Evolutionary conservation across 2,329 filamentous ascomycete genomes (phyloP).

Genomic region (Capronia epimyces): DNA sequence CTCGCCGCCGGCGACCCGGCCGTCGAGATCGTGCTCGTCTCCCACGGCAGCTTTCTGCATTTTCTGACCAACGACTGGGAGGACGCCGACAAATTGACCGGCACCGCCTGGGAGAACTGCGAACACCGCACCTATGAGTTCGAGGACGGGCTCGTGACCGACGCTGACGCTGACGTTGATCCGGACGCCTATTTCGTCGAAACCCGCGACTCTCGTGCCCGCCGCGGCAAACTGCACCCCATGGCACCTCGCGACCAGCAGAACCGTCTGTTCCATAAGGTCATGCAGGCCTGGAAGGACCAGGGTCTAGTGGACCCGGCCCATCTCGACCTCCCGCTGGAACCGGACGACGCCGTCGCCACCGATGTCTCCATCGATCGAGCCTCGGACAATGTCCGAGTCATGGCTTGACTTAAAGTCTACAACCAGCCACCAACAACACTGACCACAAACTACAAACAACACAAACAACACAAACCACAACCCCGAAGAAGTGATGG

Average conservation of each 20-base stretch:
- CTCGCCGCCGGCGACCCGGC: conserved; percentile 51
- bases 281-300: conserved; percentile 41
- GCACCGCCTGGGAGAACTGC: conserved; percentile 67
- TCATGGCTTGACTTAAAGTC: no score
- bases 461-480: no score
- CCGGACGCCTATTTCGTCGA: conserved; percentile 41
- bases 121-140: conserved; percentile 67
- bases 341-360: no score
- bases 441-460: no score
- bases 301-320: conserved; percentile 32
- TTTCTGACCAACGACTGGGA: conserved; percentile 79
- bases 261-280: conserved; percentile 36
- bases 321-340: not conserved
- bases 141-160: conserved; percentile 31
- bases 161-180: conserved; percentile 39
- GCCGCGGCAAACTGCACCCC: conserved; percentile 37
- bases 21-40: conserved; percentile 66
- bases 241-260: conserved; percentile 36
- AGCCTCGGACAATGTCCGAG: no score
- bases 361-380: no score
- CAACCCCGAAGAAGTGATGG: no score
- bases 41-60: conserved; percentile 78
- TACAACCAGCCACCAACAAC: no score
- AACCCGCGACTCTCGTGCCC: conserved; percentile 38
- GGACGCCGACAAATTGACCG: conserved; percentile 39